Percentiles rank a stretch among this genome's conserved stretches.
Conservation (phyloP, 1,284 basidiomycete genomes). For the Cryptococcus maquisensis region DNA sequence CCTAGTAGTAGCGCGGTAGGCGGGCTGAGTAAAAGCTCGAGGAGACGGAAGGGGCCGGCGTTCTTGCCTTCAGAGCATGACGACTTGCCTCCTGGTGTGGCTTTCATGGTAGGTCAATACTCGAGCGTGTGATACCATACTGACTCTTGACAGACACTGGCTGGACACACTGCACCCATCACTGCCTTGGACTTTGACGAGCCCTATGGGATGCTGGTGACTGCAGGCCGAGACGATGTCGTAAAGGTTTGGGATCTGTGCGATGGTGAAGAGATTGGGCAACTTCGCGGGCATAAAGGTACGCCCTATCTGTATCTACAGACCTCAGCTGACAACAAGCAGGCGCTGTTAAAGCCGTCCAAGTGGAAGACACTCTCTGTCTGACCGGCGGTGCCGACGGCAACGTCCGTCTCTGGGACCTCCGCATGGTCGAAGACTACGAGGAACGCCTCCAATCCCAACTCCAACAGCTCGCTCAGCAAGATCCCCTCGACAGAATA, state of each 20-base stretch:
- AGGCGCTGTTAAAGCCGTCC: constrained; percentile 74
- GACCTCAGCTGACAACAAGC: background rate
- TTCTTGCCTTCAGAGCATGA: constrained; percentile 98
- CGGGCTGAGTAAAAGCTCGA: constrained; percentile 22
- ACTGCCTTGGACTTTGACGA: constrained; percentile 91
- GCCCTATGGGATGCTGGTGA: constrained; percentile 91
- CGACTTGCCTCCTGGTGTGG: constrained; percentile 85
- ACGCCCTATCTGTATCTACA: constrained; percentile 12
- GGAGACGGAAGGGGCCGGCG: constrained; percentile 63
- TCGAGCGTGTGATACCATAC: background rate
- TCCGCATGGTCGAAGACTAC: constrained; percentile 71
- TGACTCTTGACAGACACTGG: constrained; percentile 60
- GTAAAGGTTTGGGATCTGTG: constrained; percentile 58
- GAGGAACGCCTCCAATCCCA: constrained; percentile 59
- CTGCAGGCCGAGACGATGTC: constrained; percentile 61
- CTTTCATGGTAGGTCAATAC: constrained; percentile 75
- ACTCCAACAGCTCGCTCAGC: constrained; percentile 39
- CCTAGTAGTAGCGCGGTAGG: constrained; percentile 16
- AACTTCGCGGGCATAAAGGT: constrained; percentile 70
- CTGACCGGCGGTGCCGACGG: constrained; percentile 87
- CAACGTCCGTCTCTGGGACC: constrained; percentile 79
- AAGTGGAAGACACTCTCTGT: constrained; percentile 89
- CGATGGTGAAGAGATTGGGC: constrained; percentile 70
- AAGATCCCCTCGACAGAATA: constrained; percentile 41
- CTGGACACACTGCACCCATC: constrained; percentile 74